Evolutionary conservation across 1,284 basidiomycete genomes (phyloP).

Genomic region (Ustilago vetiveriae): DNA sequence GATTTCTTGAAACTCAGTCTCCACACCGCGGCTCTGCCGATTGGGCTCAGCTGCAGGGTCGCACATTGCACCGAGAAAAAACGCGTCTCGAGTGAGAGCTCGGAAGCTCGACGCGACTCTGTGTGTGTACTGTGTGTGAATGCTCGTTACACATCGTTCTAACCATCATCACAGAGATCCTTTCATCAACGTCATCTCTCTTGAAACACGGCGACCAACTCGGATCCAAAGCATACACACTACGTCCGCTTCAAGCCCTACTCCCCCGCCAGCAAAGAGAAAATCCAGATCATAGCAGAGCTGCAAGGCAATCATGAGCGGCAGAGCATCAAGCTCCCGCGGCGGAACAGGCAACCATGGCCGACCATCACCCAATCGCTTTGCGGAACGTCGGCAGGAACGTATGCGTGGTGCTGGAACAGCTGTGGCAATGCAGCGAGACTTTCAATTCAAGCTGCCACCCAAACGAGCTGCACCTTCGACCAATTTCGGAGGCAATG

Average conservation of each 20-base stretch:
- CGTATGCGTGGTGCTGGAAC: constrained; percentile 53
- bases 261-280: neutral
- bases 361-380: constrained; percentile 27
- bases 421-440: constrained; percentile 39
- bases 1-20: neutral
- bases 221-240: too few relatives aligned
- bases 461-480: constrained; percentile 10
- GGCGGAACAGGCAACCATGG: constrained; percentile 18
- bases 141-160: too few relatives aligned
- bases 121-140: neutral
- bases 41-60: neutral
- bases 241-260: too few relatives aligned
- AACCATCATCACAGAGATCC: neutral
- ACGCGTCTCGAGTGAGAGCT: neutral
- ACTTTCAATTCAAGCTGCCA: constrained; percentile 48
- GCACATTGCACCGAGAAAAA: neutral
- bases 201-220: too few relatives aligned
- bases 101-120: neutral
- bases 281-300: too few relatives aligned
- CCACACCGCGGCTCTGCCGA: neutral
- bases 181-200: too few relatives aligned
- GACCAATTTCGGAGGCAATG: constrained; percentile 1
- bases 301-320: constrained; percentile 14
- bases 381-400: constrained; percentile 45
- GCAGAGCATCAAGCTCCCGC: constrained; percentile 15